Evolutionary conservation across 768 basidiomycete species (phyloP).

Genomic region (Trametes villosa): DNA sequence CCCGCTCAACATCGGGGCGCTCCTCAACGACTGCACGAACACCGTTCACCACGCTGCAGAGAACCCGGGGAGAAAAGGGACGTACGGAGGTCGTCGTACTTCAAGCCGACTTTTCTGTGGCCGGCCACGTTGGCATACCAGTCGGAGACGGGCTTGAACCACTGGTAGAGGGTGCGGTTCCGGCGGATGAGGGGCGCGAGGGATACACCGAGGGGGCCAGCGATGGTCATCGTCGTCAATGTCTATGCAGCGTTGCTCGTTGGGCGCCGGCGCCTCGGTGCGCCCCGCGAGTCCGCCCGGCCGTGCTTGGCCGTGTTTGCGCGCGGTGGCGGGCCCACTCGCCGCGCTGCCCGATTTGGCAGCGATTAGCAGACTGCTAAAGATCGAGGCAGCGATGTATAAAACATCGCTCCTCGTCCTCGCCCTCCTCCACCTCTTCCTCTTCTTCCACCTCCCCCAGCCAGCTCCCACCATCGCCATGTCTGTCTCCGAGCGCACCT

Average conservation of each 20-base stretch:
- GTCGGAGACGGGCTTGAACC: conserved; percentile 77
- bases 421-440: conserved; percentile 30
- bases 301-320: conserved; percentile 51
- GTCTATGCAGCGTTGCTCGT: conserved; percentile 20
- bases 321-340: conserved; percentile 29
- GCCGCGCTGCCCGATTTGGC: conserved; percentile 28
- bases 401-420: conserved; percentile 31
- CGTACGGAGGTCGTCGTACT: conserved; percentile 94
- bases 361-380: conserved; percentile 23
- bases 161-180: conserved; percentile 65
- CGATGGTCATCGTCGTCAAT: conserved; percentile 42
- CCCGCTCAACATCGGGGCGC: conserved; percentile 76
- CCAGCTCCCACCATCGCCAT: conserved; percentile 45
- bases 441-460: conserved; percentile 35
- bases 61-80: conserved; percentile 27
- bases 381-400: conserved; percentile 29
- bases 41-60: conserved; percentile 2
- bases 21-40: conserved; percentile 72
- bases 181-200: conserved; percentile 77
- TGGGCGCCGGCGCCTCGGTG: conserved; percentile 12
- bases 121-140: conserved; percentile 84
- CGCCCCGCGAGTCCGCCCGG: conserved; percentile 30
- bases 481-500: conserved; percentile 86
- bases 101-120: conserved; percentile 86
- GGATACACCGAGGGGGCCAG: conserved; percentile 71